These are phyloP conservation scores for Rhodotorula sphaerocarpa DNA, from an alignment of 768 basidiomycete genomes.

Conservation along the genomic window DNA sequence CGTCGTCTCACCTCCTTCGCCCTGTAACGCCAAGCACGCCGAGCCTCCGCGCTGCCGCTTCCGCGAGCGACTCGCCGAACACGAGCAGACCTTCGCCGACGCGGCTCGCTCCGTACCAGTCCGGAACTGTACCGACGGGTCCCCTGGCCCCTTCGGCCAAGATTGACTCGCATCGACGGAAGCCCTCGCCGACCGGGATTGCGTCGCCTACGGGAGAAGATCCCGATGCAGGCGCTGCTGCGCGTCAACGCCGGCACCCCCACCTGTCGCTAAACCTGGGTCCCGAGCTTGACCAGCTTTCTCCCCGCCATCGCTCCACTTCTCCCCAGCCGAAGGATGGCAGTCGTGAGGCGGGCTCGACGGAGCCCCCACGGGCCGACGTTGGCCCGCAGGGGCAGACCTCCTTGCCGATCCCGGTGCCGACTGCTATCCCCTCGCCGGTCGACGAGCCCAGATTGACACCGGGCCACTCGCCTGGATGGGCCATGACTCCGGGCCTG, in stretches of 20 bases:
- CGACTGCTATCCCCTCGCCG: not conserved
- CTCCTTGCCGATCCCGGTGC: not conserved
- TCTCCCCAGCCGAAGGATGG: not conserved
- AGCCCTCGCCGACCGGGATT: constrained; percentile 3
- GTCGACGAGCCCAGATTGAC: constrained; percentile 25
- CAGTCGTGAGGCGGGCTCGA: not conserved
- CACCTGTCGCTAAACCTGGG: constrained; percentile 39
- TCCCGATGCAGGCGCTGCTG: constrained; percentile 15
- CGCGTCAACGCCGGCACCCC: constrained; percentile 33
- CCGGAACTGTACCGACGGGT: constrained; percentile 19
- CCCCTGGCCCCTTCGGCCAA: constrained; percentile 35
- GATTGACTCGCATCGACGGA: constrained; percentile 9
- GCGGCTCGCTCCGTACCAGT: not conserved
- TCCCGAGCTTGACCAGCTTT: constrained; percentile 19
- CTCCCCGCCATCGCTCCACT: not conserved
- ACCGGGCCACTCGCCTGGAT: constrained; percentile 35
- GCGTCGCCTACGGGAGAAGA: constrained; percentile 22
- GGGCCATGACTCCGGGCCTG: constrained; percentile 38
- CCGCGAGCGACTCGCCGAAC: constrained; percentile 26
- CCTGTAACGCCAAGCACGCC: constrained; percentile 10
- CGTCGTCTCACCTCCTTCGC: constrained; percentile 30
- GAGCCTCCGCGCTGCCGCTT: constrained; percentile 26
- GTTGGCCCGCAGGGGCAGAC: constrained; percentile 5
- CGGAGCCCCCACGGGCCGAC: not conserved
- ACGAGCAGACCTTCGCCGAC: not conserved